These are phyloP conservation scores for Kwoniella sp. DNA, from an alignment of 768 basidiomycete genomes.

Conservation along the genomic window DNA sequence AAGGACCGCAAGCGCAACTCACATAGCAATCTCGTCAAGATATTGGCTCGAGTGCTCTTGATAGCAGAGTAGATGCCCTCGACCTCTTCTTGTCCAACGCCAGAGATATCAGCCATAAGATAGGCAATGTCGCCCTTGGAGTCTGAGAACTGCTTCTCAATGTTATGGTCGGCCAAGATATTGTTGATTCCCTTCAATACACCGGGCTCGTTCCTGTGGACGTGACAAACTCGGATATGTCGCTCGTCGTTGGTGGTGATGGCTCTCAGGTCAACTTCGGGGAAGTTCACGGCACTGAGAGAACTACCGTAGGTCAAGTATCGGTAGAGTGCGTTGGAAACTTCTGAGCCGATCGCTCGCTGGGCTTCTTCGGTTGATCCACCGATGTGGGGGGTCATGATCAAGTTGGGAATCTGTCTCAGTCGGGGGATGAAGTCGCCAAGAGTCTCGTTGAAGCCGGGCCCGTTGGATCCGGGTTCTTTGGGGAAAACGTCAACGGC, in stretches of 20 bases:
- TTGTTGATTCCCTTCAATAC: constrained; percentile 95
- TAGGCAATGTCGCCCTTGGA: constrained; percentile 63
- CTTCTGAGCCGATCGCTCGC: constrained; percentile 94
- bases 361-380: constrained; percentile 99
- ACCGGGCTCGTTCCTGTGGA: constrained; percentile 75
- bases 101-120: constrained; percentile 93
- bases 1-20: constrained; percentile 41
- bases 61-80: constrained; percentile 76
- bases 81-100: constrained; percentile 79
- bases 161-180: constrained; percentile 89
- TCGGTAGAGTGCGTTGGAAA: constrained; percentile 76
- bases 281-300: constrained; percentile 95
- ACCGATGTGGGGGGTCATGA: constrained; percentile 97
- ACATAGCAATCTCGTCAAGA: constrained; percentile 79
- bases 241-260: constrained; percentile 80
- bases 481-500: constrained; percentile 92
- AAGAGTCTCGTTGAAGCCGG: constrained; percentile 79
- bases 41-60: constrained; percentile 76
- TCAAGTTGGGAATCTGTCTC: constrained; percentile 78
- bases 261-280: constrained; percentile 92
- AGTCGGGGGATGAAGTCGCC: constrained; percentile 81
- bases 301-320: constrained; percentile 93
- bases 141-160: constrained; percentile 99
- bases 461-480: constrained; percentile 89
- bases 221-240: constrained; percentile 87